These are phyloP conservation scores for Calonectria crousiana DNA, from an alignment of 2,329 filamentous ascomycete genomes.

Conservation along the genomic window DNA sequence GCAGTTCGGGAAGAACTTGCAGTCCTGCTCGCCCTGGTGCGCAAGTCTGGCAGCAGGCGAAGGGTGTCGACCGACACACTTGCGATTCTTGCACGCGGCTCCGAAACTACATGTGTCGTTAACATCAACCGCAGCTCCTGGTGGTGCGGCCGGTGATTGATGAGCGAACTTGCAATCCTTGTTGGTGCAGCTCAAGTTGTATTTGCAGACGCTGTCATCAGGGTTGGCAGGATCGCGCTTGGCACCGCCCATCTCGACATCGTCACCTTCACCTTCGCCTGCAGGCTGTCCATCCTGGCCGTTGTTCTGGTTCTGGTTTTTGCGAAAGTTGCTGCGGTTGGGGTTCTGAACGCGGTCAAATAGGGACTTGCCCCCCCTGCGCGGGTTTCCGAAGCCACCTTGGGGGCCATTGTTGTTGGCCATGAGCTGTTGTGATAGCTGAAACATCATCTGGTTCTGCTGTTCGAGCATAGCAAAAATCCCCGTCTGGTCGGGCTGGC, in stretches of 20 bases:
- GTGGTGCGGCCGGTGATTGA: constrained; percentile 90
- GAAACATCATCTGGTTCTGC: constrained; percentile 87
- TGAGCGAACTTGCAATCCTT: constrained; percentile 93
- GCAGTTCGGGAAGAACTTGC: constrained; percentile 93
- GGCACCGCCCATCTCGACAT: constrained; percentile 72
- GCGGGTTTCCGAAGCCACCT: constrained; percentile 53
- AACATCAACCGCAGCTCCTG: constrained; percentile 81
- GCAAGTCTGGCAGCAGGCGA: constrained; percentile 85
- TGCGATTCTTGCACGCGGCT: constrained; percentile 93
- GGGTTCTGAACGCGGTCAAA: constrained; percentile 79
- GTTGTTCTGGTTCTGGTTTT: constrained; percentile 57
- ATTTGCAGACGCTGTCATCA: constrained; percentile 85
- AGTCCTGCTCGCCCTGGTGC: constrained; percentile 86
- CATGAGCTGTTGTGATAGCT: constrained; percentile 74
- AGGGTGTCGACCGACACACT: constrained; percentile 92
- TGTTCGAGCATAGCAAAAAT: constrained; percentile 86
- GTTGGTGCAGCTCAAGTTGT: constrained; percentile 89
- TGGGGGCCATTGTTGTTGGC: constrained; percentile 61
- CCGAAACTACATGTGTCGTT: constrained; percentile 86
- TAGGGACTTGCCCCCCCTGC: constrained; percentile 69
- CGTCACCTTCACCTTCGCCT: constrained; percentile 61
- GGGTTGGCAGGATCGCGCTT: constrained; percentile 67
- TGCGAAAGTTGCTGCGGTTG: constrained; percentile 64
- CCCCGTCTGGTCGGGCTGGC: constrained; percentile 63
- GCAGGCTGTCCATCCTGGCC: constrained; percentile 51